Conservation (phyloP, 2,329 filamentous ascomycete species). For the Sporothrix variecibatus region DNA sequence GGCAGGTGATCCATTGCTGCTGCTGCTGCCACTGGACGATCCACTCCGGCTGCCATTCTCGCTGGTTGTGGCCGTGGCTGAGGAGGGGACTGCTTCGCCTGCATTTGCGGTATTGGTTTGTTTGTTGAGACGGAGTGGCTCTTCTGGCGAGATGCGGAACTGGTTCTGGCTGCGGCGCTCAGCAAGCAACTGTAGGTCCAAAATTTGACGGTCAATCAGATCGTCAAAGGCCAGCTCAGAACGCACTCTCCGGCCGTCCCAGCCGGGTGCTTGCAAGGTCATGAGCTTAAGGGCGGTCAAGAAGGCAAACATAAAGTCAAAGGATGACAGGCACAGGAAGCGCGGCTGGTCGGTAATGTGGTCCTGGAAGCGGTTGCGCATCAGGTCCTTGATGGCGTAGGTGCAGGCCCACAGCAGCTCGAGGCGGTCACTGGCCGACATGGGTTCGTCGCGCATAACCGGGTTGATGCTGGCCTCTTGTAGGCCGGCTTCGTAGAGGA, state of each 20-base stretch:
- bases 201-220: constrained; percentile 38
- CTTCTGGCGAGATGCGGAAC: not conserved
- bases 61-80: not conserved
- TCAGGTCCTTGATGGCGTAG: constrained; percentile 44
- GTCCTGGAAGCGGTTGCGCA: constrained; percentile 37
- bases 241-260: constrained; percentile 45
- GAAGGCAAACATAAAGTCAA: constrained; percentile 51
- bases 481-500: constrained; percentile 51
- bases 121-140: not conserved
- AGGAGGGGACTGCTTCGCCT: not conserved
- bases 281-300: constrained; percentile 51
- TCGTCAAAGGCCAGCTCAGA: constrained; percentile 41
- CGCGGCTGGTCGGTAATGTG: constrained; percentile 39
- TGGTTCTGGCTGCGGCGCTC: constrained; percentile 30
- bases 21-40: not conserved
- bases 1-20: not conserved
- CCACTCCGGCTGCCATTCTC: not conserved
- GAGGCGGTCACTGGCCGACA: constrained; percentile 45
- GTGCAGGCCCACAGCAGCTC: constrained; percentile 51
- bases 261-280: constrained; percentile 48
- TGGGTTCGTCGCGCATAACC: constrained; percentile 29
- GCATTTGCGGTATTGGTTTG: not conserved
- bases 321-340: constrained; percentile 48
- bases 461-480: constrained; percentile 41
- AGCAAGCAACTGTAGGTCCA: constrained; percentile 37